Conservation (phyloP, 352 stramenopile genomes). For the Globisporangium iwayamae region DNA sequence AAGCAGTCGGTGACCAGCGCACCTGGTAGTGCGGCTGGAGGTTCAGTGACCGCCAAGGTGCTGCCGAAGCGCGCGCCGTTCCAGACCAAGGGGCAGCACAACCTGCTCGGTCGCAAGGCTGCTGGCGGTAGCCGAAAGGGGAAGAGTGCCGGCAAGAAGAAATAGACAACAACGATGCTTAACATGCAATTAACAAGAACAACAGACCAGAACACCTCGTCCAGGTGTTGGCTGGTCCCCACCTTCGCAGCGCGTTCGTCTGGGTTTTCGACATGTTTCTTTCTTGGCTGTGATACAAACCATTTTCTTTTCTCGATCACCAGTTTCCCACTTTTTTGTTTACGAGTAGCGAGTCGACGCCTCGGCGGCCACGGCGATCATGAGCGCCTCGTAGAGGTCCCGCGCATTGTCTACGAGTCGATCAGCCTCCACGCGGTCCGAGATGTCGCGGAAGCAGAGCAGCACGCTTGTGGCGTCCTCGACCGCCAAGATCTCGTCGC, state of each 20-base stretch:
- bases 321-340: background rate
- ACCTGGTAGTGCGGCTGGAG: no score
- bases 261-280: background rate
- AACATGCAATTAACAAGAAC: slow-evolving; percentile 19
- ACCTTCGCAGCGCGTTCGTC: background rate
- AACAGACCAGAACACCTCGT: slow-evolving; percentile 14
- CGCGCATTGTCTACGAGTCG: slow-evolving; percentile 52
- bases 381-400: slow-evolving; percentile 63
- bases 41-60: background rate
- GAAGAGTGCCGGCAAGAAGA: slow-evolving; percentile 23
- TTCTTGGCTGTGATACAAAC: background rate
- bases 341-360: slow-evolving; percentile 26
- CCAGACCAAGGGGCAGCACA: slow-evolving; percentile 22
- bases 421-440: slow-evolving; percentile 42
- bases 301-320: background rate
- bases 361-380: slow-evolving; percentile 59
- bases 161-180: slow-evolving; percentile 21
- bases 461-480: slow-evolving; percentile 62
- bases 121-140: slow-evolving; percentile 7
- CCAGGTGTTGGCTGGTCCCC: background rate
- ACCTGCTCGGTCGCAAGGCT: slow-evolving; percentile 33
- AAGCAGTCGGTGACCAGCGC: slow-evolving; percentile 19
- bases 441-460: slow-evolving; percentile 52
- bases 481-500: slow-evolving; percentile 53
- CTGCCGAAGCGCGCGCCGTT: slow-evolving; percentile 24